Evolutionary conservation across 768 basidiomycete genomes (phyloP).

Genomic region (Boletales sp.): DNA sequence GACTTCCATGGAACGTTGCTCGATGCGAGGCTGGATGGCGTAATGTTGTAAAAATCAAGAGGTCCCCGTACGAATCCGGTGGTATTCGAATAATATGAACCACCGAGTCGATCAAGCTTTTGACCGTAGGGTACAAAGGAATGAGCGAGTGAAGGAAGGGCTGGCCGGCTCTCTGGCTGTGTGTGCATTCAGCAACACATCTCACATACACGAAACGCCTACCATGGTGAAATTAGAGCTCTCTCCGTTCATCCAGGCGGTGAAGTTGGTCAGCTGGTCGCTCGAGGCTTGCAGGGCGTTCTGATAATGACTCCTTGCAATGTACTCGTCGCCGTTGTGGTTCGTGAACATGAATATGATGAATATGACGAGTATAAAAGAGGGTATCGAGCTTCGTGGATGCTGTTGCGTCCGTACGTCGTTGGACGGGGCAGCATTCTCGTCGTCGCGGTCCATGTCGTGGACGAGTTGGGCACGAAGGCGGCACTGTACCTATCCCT

Average conservation of each 20-base stretch:
- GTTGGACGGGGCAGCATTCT: slow-evolving; percentile 8
- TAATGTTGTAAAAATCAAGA: slow-evolving; percentile 61
- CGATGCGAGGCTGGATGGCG: slow-evolving; percentile 41
- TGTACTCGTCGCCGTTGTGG: slow-evolving; percentile 64
- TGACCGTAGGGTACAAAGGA: slow-evolving; percentile 44
- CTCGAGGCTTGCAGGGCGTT: slow-evolving; percentile 57
- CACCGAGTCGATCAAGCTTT: slow-evolving; percentile 39
- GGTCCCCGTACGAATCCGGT: slow-evolving; percentile 77
- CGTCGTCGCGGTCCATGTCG: slow-evolving; percentile 31
- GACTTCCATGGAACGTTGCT: slow-evolving; percentile 44
- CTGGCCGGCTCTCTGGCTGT: slow-evolving; percentile 46
- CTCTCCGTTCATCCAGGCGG: slow-evolving; percentile 70
- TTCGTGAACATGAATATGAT: slow-evolving; percentile 79
- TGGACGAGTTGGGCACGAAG: not conserved
- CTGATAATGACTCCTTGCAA: slow-evolving; percentile 61
- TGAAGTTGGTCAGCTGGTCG: slow-evolving; percentile 67
- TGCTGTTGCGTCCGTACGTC: slow-evolving; percentile 23
- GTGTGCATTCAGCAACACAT: slow-evolving; percentile 6
- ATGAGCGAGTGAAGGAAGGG: slow-evolving; percentile 46
- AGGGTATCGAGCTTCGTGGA: slow-evolving; percentile 61
- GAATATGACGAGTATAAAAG: slow-evolving; percentile 70
- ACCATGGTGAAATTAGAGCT: slow-evolving; percentile 65
- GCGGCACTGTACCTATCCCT: not conserved
- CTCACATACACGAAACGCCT: slow-evolving; percentile 16
- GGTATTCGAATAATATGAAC: slow-evolving; percentile 70